Conservation (phyloP, 495 filamentous ascomycete species). For the Penicillium antarcticum region DNA sequence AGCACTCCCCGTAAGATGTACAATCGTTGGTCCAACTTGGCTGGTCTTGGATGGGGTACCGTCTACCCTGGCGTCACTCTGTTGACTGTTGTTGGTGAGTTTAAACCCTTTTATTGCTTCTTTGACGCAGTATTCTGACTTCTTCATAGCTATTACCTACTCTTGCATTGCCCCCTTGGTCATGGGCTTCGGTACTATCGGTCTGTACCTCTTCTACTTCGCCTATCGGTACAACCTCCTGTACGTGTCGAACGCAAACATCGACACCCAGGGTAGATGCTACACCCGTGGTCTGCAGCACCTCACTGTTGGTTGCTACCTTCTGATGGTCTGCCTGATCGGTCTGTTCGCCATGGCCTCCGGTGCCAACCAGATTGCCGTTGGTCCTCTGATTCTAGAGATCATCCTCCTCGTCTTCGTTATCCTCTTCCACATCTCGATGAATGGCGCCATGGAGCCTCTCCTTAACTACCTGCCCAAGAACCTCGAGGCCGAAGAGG, state of each 20-base stretch:
- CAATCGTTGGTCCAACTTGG: slow-evolving; percentile 60
- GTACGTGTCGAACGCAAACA: slow-evolving; percentile 77
- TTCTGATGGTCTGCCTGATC: slow-evolving; percentile 81
- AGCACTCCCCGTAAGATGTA: slow-evolving; percentile 76
- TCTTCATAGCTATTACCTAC: slow-evolving; percentile 67
- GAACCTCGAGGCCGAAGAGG: slow-evolving; percentile 61
- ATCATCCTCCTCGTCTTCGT: slow-evolving; percentile 77
- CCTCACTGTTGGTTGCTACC: slow-evolving; percentile 81
- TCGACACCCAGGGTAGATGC: slow-evolving; percentile 88
- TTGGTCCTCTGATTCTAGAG: slow-evolving; percentile 82
- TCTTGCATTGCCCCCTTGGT: slow-evolving; percentile 88
- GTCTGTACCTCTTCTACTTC: slow-evolving; percentile 82
- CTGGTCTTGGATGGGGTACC: slow-evolving; percentile 78
- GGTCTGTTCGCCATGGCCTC: slow-evolving; percentile 77
- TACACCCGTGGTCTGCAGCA: slow-evolving; percentile 92
- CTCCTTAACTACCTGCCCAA: slow-evolving; percentile 79
- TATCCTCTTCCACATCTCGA: slow-evolving; percentile 74
- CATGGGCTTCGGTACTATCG: slow-evolving; percentile 80
- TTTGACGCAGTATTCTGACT: slow-evolving; percentile 3
- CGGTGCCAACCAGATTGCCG: slow-evolving; percentile 50
- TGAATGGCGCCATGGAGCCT: slow-evolving; percentile 76
- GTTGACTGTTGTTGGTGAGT: slow-evolving; percentile 69
- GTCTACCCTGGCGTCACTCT: slow-evolving; percentile 84
- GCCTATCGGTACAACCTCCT: slow-evolving; percentile 95
- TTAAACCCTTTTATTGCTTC: background rate